Base-by-base conservation (phyloP, 2,329 filamentous ascomycete species). In the Verticillium klebahnii region DNA sequence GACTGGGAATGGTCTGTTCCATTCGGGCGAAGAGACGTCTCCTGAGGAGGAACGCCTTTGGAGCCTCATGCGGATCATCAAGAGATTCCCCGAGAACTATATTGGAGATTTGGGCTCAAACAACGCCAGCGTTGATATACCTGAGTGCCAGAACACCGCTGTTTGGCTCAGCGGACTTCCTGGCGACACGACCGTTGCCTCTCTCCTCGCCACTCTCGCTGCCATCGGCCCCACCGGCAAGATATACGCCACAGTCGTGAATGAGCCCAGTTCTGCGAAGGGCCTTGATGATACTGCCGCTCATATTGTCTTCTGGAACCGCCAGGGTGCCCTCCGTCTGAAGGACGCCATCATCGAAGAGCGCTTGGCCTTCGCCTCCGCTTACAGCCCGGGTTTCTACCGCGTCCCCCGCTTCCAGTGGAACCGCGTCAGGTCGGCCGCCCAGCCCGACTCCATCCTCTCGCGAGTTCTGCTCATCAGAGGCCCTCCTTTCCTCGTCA, bases 241-340 rank as follows among this genome's bases (percentile, higher is more conserved):
- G 32, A 40, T 57, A 14, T 62, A 9, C 6, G 45, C 58, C 23
- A 34, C 60, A 1, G 23, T 58, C 7, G 58, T 63, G 29, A 58
- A 59, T 12, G 12, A 52, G 5, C 34, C 60, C 14, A 40, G 60
- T 19, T 29, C 55, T 5, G 11, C 39, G 4, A 56, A 58, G 31
- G 19, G 39, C 29, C 56, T 52, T 25, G 32, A 5, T 17, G 25
- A 23, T 32, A 15, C 62, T 11, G 55, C 60, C 15, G 60, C 60
- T 14, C 62, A 58, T 34, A 29, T 62, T 9, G 57, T 60, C 17
- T 63, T 62, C 31, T 63, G 57, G 54, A 14, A 23, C 5, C 31
- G 58, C 12, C 37, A 29, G 29, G 62, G 57, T n/a, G 58, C 60
- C 9, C 60, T 59, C 9, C n/a, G 31, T 9, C 29, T 60, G 12